Evolutionary conservation across 306 rosid species (phyloP).

Genomic region (Malus domestica): ASM211411v1 NC_041798.1:33192001-33192500

Average conservation of each 20-base stretch:
- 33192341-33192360: constrained; percentile 7
- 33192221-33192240: neutral
- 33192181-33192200: neutral
- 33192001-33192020: neutral
- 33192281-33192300: neutral
- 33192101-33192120: neutral
- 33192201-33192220: neutral
- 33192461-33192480: constrained; percentile 3
- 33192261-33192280: constrained; percentile 6
- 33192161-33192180: constrained; percentile 8
- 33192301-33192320: neutral
- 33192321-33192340: constrained; percentile 7
- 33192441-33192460: neutral
- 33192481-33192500: constrained; percentile 10
- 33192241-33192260: neutral
- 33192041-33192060: neutral
- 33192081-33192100: neutral
- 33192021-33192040: neutral
- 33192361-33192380: constrained; percentile 14
- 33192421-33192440: neutral
- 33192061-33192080: neutral
- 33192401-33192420: constrained; percentile 8
- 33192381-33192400: constrained; percentile 1
- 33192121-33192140: constrained; percentile 1
- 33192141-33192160: neutral